A percentile compares a stretch with the other conserved stretches of the same genome.
Evolutionary conservation across 768 basidiomycete genomes (phyloP).

Genomic region (Rhodosporidiobolus odoratus): DNA sequence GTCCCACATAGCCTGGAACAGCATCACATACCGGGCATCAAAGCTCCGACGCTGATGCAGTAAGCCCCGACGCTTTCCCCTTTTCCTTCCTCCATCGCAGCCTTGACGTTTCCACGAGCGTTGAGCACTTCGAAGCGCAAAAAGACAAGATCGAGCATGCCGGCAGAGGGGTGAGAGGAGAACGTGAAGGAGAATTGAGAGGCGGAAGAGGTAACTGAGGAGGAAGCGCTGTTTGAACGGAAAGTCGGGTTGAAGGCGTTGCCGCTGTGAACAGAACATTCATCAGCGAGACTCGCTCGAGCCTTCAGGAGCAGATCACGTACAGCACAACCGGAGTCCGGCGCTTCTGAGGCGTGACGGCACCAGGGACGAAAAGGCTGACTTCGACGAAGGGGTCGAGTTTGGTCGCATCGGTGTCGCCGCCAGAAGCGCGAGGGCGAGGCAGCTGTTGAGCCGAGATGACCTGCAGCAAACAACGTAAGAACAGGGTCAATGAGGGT

Average conservation of each 20-base stretch:
- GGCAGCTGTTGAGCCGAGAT: slow-evolving; percentile 91
- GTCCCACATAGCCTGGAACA: slow-evolving; percentile 43
- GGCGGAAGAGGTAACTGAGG: slow-evolving; percentile 46
- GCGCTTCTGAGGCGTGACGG: slow-evolving; percentile 12
- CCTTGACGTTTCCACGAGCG: slow-evolving; percentile 50
- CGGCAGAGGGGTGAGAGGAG: slow-evolving; percentile 53
- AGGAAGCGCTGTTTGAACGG: slow-evolving; percentile 53
- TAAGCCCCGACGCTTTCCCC: slow-evolving; percentile 67
- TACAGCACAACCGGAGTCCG: slow-evolving; percentile 33
- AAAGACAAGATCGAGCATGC: slow-evolving; percentile 78
- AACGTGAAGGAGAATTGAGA: slow-evolving; percentile 61
- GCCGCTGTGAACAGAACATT: slow-evolving; percentile 19
- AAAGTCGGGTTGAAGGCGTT: slow-evolving; percentile 92
- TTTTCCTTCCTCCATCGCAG: slow-evolving; percentile 49
- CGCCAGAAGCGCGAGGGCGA: slow-evolving; percentile 45
- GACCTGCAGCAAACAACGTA: slow-evolving; percentile 47
- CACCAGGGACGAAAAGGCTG: slow-evolving; percentile 54
- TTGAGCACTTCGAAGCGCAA: slow-evolving; percentile 70
- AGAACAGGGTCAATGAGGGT: background rate
- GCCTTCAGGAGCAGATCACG: background rate
- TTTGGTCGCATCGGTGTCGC: slow-evolving; percentile 47
- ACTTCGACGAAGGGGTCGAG: slow-evolving; percentile 72
- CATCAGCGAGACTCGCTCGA: background rate
- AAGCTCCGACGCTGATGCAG: slow-evolving; percentile 64
- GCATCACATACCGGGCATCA: slow-evolving; percentile 61